Evolutionary conservation across 2,329 filamentous ascomycete genomes (phyloP).

Genomic region (Phaeosphaeriaceae sp.): DNA sequence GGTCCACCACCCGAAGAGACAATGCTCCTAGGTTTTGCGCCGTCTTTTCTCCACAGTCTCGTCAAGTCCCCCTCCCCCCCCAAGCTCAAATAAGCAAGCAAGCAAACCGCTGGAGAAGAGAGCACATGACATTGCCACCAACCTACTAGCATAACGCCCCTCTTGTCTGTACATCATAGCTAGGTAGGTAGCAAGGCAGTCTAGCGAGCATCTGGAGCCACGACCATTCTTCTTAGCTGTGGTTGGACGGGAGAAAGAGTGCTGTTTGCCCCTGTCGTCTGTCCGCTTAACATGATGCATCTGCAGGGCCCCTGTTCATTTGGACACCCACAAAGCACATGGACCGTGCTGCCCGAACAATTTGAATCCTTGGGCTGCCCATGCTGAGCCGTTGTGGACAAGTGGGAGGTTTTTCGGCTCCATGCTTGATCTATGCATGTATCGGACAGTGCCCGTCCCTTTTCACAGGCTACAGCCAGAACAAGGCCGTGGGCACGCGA

Average conservation of each 20-base stretch:
- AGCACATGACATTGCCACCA: background rate
- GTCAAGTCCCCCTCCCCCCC: background rate
- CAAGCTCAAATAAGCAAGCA: background rate
- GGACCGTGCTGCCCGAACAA: constrained; percentile 31
- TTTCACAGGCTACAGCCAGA: too few species aligned
- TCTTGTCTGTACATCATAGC: too few species aligned
- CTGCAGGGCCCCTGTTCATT: constrained; percentile 13
- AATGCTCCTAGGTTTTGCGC: constrained; percentile 2
- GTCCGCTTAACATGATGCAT: constrained; percentile 3
- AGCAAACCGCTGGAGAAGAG: background rate
- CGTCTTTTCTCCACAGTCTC: too few species aligned
- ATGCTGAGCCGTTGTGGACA: constrained; percentile 4
- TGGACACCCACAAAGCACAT: constrained; percentile 15
- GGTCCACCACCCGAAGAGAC: constrained; percentile 5
- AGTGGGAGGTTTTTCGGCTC: constrained; percentile 12
- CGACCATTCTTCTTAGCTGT: background rate
- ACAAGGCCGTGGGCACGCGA: background rate
- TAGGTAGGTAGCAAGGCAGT: too few species aligned
- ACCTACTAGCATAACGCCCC: too few species aligned
- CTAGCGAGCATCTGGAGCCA: too few species aligned
- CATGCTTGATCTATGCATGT: background rate
- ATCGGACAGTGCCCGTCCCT: too few species aligned
- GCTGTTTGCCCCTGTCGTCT: constrained; percentile 6
- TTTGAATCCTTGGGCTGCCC: constrained; percentile 17
- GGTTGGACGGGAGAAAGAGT: constrained; percentile 10